These are phyloP conservation scores for Phytophthora pinifolia DNA, from an alignment of 352 stramenopile species.

Conservation along the genomic window DNA sequence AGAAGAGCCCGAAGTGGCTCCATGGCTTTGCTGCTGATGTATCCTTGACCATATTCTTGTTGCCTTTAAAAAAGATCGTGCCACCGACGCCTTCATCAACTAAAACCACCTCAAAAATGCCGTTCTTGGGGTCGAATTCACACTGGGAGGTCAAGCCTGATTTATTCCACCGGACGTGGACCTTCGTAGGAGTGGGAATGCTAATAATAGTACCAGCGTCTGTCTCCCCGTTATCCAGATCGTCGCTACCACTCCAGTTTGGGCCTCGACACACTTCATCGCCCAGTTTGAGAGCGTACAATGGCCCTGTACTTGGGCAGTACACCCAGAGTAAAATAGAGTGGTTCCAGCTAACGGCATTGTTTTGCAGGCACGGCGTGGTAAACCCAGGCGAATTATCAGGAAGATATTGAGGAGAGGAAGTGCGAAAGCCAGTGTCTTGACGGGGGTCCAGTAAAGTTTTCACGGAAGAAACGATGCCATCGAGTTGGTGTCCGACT, in stretches of 20 bases:
- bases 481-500: conserved; percentile 66
- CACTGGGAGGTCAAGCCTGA: conserved; percentile 35
- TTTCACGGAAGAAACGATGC: conserved; percentile 36
- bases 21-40: conserved; percentile 47
- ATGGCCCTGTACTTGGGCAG: conserved; percentile 32
- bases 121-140: conserved; percentile 53
- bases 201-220: conserved; percentile 45
- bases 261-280: conserved; percentile 67
- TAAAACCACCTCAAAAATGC: conserved; percentile 56
- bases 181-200: conserved; percentile 41
- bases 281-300: conserved; percentile 67
- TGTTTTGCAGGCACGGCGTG: conserved; percentile 29
- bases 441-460: conserved; percentile 3
- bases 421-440: conserved; percentile 1
- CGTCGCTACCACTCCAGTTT: conserved; percentile 38
- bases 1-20: conserved; percentile 72
- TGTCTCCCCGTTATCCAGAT: conserved; percentile 16
- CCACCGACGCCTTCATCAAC: conserved; percentile 55
- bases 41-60: conserved; percentile 58
- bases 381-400: conserved; percentile 43
- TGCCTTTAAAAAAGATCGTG: conserved; percentile 73
- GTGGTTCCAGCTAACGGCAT: conserved; percentile 63
- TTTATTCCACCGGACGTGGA: conserved; percentile 55
- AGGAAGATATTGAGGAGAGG: conserved; percentile 38
- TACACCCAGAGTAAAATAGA: conserved; percentile 82